phyloP scores from a whole-genome alignment of 768 basidiomycete species.

The Psilocybe subaeruginosa region DNA sequence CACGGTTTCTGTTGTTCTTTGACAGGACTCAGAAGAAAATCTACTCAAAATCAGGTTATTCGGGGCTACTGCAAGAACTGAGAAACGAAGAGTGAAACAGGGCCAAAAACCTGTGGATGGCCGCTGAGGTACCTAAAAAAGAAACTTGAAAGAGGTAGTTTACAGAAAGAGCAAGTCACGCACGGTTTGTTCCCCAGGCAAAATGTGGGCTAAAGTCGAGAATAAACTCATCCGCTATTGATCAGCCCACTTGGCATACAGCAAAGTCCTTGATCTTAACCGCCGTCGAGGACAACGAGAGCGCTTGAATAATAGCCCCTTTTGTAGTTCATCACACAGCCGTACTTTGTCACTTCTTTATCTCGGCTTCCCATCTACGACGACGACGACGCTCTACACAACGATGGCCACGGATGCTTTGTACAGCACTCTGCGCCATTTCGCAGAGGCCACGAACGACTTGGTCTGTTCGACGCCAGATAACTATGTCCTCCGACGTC shows the following conservation, averaged over 20 bases:
- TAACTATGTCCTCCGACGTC: not conserved
- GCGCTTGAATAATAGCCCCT: not conserved
- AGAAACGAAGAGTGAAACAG: not conserved
- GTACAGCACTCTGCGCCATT: slow-evolving; percentile 6
- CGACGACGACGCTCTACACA: not conserved
- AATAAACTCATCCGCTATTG: not conserved
- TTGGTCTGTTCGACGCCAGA: not conserved
- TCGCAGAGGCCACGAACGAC: slow-evolving; percentile 2
- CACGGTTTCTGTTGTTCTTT: not conserved
- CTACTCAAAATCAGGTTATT: not conserved
- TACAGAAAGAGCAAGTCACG: not conserved
- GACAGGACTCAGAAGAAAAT: not conserved
- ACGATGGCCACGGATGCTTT: slow-evolving; percentile 1
- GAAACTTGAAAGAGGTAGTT: too few species aligned
- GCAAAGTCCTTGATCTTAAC: not conserved
- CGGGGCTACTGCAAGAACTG: not conserved
- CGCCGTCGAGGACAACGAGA: not conserved
- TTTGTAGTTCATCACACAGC: not conserved
- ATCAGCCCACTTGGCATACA: not conserved
- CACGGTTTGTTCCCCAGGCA: not conserved
- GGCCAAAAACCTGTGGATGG: too few species aligned
- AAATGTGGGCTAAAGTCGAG: not conserved
- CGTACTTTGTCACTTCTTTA: not conserved
- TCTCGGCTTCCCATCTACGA: not conserved
- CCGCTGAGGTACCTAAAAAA: too few species aligned